Base-by-base conservation (phyloP, 352 stramenopile genomes). In the Sclerospora graminicola region DNA sequence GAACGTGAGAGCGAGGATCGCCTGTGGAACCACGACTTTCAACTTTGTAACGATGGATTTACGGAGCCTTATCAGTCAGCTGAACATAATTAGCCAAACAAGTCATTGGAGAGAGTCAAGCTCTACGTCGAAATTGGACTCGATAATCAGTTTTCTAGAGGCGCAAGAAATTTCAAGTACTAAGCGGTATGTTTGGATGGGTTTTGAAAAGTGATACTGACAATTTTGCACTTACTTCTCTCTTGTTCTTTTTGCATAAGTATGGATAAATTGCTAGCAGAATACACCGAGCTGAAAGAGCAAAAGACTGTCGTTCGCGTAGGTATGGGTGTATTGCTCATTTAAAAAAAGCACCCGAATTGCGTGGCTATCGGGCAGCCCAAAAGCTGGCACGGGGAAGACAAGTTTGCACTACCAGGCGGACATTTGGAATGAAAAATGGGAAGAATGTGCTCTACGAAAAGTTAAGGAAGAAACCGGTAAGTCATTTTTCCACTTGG, bases 61-160 rank as follows among this genome's bases (percentile, higher is more conserved):
- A 62, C 79, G 18, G 73, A 78, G 29, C 73, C 66, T n/a, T 19
- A 60, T 83, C 36, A 87, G 71, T 45, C 71, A 87, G 41, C 37
- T 85, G 44, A 85, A 70, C 45, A 69, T 86, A 48, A 53, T 84
- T 33, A 87, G 70, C 40, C 75, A 87, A 30, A 46, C 65, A 13
- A 91, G 80, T 38, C 74, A 91, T 39, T 83, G 73, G 72, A 88
- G 80, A 42, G 75, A 89, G 53, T 60, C 89, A 31, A 88, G 71
- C 60, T 84, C 67, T 23, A 89, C 78, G 31, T 87, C 77, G 30
- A 84, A 91, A 31, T 54, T 91, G 41, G 79, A 89, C 54, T 77
- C 84, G 36, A 89, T 91, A 51, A 84, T 91, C 49, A 86, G 56
- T 41, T 91, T 88, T 42, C 52, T 91, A 2, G 80, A 91, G 41